Percentiles rank a stretch among this genome's conserved stretches.
Conservation (phyloP, 805 yeast genomes). For the Ogataea parapolymorpha region DNA sequence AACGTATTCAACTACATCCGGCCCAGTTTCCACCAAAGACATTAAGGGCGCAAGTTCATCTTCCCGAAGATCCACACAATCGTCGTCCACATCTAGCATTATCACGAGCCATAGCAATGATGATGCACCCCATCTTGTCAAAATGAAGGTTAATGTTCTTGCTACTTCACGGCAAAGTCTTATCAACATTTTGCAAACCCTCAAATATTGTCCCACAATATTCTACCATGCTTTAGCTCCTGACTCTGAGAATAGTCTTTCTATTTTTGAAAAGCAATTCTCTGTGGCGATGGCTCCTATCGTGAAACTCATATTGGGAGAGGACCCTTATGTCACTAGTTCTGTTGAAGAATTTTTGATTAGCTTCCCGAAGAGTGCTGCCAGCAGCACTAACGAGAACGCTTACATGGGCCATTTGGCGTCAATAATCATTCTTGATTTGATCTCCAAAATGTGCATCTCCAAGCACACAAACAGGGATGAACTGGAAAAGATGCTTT, state of each 20-base stretch:
- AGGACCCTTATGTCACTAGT: constrained; percentile 33
- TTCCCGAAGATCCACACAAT: neutral
- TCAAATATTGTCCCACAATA: constrained; percentile 33
- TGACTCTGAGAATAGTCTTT: constrained; percentile 8
- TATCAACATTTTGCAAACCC: constrained; percentile 31
- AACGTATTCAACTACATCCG: neutral
- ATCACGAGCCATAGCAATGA: neutral
- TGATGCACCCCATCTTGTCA: constrained; percentile 4
- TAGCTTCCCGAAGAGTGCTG: constrained; percentile 32
- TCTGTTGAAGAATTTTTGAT: constrained; percentile 37
- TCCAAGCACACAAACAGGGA: constrained; percentile 22
- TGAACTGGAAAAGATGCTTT: constrained; percentile 34
- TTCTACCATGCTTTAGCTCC: constrained; percentile 23
- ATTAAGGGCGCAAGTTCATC: neutral
- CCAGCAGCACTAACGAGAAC: constrained; percentile 28
- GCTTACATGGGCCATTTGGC: constrained; percentile 38
- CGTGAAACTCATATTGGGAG: constrained; percentile 36
- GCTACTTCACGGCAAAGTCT: constrained; percentile 20
- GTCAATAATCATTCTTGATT: constrained; percentile 36
- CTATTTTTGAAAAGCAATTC: constrained; percentile 20
- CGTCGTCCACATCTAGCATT: neutral
- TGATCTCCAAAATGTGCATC: constrained; percentile 32
- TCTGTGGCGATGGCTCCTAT: constrained; percentile 31
- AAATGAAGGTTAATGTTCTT: constrained; percentile 12
- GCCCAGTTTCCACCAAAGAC: neutral